Evolutionary conservation across 495 filamentous ascomycete species (phyloP).

Genomic region (Penicillium pulvis): DNA sequence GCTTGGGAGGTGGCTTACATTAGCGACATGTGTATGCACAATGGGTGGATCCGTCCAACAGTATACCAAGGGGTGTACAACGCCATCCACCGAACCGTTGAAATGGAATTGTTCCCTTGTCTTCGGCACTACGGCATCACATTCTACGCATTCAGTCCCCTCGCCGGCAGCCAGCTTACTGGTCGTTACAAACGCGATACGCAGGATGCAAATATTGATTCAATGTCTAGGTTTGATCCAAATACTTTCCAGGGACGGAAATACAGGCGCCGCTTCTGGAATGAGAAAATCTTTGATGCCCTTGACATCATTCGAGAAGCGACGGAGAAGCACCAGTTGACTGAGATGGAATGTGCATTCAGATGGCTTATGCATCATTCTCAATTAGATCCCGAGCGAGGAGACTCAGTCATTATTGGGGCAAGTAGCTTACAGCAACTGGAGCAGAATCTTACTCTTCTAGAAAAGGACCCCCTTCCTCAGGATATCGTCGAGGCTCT

Average conservation of each 20-base stretch:
- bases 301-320: neutral
- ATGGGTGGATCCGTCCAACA: constrained; percentile 51
- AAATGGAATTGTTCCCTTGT: neutral
- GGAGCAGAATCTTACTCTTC: neutral
- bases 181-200: neutral
- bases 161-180: neutral
- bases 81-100: constrained; percentile 42
- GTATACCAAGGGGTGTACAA: constrained; percentile 61
- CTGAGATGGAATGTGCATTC: neutral
- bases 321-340: neutral
- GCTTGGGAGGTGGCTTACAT: constrained; percentile 55
- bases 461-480: neutral
- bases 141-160: neutral
- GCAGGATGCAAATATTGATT: neutral
- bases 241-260: neutral
- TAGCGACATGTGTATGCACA: constrained; percentile 47
- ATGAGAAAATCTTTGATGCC: neutral
- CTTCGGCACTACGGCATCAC: neutral
- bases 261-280: neutral
- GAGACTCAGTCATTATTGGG: constrained; percentile 4
- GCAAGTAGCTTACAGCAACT: neutral
- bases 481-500: constrained; percentile 1
- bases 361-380: constrained; percentile 4
- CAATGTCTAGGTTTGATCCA: neutral
- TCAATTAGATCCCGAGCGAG: neutral